These are phyloP conservation scores for Aegilops speltoides DNA, from an alignment of 176 grass and related monocot genomes.

Conservation along the genomic window DNA sequence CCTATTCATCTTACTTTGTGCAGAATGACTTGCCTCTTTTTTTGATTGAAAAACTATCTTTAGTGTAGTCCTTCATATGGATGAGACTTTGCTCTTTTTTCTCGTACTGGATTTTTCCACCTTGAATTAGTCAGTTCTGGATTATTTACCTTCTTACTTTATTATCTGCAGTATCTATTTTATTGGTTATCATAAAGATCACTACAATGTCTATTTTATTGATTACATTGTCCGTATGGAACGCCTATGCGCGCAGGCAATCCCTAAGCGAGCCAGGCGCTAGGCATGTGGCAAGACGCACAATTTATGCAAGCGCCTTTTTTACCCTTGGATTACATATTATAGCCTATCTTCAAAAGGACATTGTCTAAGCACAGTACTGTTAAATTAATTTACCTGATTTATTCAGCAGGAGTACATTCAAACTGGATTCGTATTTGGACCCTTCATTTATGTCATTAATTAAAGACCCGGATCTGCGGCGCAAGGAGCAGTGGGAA, in stretches of 20 bases:
- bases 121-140: background rate
- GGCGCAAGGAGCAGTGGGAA: constrained; percentile 77
- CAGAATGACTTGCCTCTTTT: background rate
- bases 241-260: background rate
- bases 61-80: constrained; percentile 2
- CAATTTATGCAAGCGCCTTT: background rate
- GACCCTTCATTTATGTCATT: constrained; percentile 98
- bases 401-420: constrained; percentile 64
- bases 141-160: background rate
- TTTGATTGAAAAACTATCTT: background rate
- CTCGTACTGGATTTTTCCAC: background rate
- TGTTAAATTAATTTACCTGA: constrained; percentile 16
- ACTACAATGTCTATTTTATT: background rate
- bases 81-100: background rate
- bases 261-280: too few species aligned
- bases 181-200: background rate
- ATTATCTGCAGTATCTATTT: background rate
- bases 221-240: background rate
- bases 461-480: constrained; percentile 90
- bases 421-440: constrained; percentile 82
- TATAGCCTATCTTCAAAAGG: background rate
- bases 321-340: background rate
- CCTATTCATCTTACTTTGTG: background rate
- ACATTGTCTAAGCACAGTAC: background rate
- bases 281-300: background rate